Percentiles rank a stretch among this genome's conserved stretches.
phyloP scores from a whole-genome alignment of 2,329 filamentous ascomycete genomes.

The Geosmithia flava region DNA sequence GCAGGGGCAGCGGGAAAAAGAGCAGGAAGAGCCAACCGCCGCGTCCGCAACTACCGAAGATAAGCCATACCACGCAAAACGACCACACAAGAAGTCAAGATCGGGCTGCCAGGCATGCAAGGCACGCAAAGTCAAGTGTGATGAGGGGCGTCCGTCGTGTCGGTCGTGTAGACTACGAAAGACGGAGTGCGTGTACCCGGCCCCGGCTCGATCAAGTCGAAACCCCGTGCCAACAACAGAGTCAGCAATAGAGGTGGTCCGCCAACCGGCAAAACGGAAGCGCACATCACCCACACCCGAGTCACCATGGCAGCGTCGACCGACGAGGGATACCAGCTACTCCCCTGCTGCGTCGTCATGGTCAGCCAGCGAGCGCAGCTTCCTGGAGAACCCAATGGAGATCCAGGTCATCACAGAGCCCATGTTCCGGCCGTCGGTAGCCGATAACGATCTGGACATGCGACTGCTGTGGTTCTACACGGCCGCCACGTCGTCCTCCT shows the following conservation, averaged over 20 bases:
- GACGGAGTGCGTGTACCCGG: constrained; percentile 33
- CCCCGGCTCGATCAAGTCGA: constrained; percentile 2
- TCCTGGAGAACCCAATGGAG: background rate
- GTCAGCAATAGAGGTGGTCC: background rate
- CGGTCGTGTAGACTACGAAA: constrained; percentile 34
- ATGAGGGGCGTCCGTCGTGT: constrained; percentile 36
- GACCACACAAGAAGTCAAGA: constrained; percentile 42
- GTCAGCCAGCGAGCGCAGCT: background rate
- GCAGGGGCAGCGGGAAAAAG: background rate
- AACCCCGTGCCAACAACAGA: background rate
- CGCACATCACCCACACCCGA: background rate
- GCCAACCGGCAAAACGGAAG: background rate
- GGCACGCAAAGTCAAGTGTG: constrained; percentile 41
- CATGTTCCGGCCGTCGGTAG: constrained; percentile 17
- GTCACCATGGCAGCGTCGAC: background rate
- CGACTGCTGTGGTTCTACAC: constrained; percentile 44
- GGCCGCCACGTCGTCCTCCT: constrained; percentile 29
- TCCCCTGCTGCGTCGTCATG: background rate
- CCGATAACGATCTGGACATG: constrained; percentile 30
- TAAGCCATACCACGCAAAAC: constrained; percentile 18
- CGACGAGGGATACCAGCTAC: background rate
- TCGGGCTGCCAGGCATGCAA: constrained; percentile 43
- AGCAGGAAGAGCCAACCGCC: no score
- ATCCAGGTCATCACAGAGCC: constrained; percentile 10
- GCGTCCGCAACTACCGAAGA: background rate